A percentile compares a stretch with the other conserved stretches of the same genome.
Conservation (phyloP, 2,329 filamentous ascomycete species). For the Cladosporium sp. region DNA sequence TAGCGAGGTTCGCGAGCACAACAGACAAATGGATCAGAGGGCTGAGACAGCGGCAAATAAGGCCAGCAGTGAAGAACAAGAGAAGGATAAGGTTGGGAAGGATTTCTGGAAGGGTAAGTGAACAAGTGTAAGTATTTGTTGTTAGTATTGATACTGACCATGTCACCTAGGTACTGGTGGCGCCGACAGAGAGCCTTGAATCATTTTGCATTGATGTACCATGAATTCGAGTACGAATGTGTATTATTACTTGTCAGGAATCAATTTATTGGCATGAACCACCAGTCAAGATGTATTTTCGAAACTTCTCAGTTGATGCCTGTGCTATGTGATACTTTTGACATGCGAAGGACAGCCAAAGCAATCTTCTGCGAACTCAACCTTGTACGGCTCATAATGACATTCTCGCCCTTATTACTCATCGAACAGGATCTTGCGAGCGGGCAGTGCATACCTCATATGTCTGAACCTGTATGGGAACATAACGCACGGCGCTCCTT, state of each 20-base stretch:
- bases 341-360: too few relatives aligned
- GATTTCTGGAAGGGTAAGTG: slow-evolving; percentile 34
- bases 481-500: not conserved
- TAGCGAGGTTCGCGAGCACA: slow-evolving; percentile 40
- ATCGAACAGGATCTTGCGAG: not conserved
- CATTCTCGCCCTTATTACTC: not conserved
- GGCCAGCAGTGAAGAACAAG: slow-evolving; percentile 33
- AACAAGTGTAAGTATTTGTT: slow-evolving; percentile 7
- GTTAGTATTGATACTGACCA: not conserved
- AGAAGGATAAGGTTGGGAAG: slow-evolving; percentile 39
- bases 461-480: not conserved
- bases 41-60: slow-evolving; percentile 39
- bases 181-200: slow-evolving; percentile 1
- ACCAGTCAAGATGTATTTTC: too few relatives aligned
- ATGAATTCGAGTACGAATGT: not conserved
- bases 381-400: too few relatives aligned
- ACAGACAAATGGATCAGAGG: slow-evolving; percentile 39
- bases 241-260: slow-evolving; percentile 2
- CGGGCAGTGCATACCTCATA: not conserved
- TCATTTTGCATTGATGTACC: not conserved
- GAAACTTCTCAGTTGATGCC: too few relatives aligned
- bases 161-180: slow-evolving; percentile 9
- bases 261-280: not conserved
- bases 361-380: too few relatives aligned
- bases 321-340: too few relatives aligned